phyloP scores from a whole-genome alignment of 345 rosid species.

The Erodium maritimum region DNA sequence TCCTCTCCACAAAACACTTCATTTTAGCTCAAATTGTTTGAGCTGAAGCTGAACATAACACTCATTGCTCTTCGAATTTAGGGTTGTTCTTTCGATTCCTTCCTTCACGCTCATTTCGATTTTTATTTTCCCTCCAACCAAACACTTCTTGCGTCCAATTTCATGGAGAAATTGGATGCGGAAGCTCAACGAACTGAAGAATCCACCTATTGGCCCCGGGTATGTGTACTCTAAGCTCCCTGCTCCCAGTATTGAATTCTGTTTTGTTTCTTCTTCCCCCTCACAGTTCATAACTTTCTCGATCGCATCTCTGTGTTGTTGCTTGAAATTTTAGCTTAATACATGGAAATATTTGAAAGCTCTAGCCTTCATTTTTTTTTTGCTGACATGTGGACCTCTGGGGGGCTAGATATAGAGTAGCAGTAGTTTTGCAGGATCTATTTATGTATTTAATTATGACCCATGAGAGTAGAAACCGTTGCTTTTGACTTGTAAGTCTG shows the following conservation, averaged over 20 bases:
- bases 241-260: background rate
- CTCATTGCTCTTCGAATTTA: background rate
- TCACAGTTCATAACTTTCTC: background rate
- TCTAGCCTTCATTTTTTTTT: too few relatives aligned
- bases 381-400: background rate
- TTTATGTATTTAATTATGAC: too few relatives aligned
- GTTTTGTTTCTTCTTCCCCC: background rate
- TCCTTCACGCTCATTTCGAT: background rate
- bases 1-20: too few relatives aligned
- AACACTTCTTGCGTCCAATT: background rate
- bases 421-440: too few relatives aligned
- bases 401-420: too few relatives aligned
- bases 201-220: conserved; percentile 6
- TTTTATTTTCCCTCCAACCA: background rate
- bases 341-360: background rate
- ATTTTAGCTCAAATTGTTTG: too few relatives aligned
- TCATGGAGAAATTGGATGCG: background rate
- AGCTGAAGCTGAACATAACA: background rate
- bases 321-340: too few relatives aligned
- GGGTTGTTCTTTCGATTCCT: background rate
- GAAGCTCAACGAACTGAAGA: background rate
- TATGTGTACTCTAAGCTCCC: background rate
- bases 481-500: too few relatives aligned
- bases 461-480: too few relatives aligned
- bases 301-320: background rate